Base-by-base conservation (phyloP, 345 rosid genomes). In the Reutealis trisperma region DNA sequence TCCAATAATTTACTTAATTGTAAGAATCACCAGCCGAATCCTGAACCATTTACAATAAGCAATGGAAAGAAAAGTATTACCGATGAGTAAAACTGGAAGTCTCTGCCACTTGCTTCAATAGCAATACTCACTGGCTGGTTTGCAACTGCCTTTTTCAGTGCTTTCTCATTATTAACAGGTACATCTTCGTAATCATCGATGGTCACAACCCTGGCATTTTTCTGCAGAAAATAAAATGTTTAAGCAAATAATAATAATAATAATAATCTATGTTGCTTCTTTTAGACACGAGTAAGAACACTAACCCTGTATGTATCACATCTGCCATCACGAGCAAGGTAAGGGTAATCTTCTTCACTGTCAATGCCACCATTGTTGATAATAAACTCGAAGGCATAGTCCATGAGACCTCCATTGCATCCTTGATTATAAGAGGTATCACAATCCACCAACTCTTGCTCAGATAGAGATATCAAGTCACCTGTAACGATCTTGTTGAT, bases 331-430 rank as follows among this genome's bases (percentile, higher is more conserved):
- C 49, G 25, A 79, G 78, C 98, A 3, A 6, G 66, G 89, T 93
- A 96, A 6, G 98, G 98, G 58, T 93, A 96, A 83, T 96, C 99
- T 49, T 86, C 84, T 19, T 96, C 98, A 0, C 89, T 54, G 84
- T 93, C 98, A 55, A 96, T 86, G 45, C 99, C 99, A 1, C 97
- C 98, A 66, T 96, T 93, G 45, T 87, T 84, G 64, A 96, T 93
- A 62, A 92, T 96, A 87, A 96, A 96, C 72, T 96, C 87, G 58
- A 91, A 96, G 9, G 86, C 99, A 78, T 93, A 89, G 76, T 96
- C 99, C 97, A 96, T 93, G 25, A 93, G 88, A 66, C 98, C 99
- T 1, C 99, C 99, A 70, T 89, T 89, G 79, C 99, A 93, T 42
- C 98, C 99, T 83, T 91, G 84, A 63, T 93, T 93, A 61, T 90